phyloP scores from a whole-genome alignment of 495 filamentous ascomycete species.

The Pyronema domesticum region DNA sequence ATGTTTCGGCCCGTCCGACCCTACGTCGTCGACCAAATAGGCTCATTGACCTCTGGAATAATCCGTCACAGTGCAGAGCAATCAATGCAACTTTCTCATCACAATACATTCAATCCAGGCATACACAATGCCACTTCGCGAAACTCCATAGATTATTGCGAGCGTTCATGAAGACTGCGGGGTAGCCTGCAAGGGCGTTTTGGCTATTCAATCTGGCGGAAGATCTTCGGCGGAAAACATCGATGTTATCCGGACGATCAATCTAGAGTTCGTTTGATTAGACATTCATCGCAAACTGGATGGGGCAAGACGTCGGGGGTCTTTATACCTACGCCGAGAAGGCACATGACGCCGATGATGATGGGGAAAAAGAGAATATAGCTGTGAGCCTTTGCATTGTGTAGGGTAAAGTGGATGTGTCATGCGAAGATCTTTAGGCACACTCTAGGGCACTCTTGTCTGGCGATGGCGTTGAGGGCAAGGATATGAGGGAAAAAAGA shows the following conservation, averaged over 20 bases:
- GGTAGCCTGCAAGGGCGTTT: background rate
- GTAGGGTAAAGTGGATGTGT: too few species aligned
- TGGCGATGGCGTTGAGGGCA: too few species aligned
- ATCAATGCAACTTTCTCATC: too few species aligned
- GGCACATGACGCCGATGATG: background rate
- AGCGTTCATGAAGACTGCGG: background rate
- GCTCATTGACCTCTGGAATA: background rate
- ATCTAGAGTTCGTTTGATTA: background rate
- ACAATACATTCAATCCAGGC: too few species aligned
- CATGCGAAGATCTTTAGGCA: too few species aligned
- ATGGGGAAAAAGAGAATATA: background rate
- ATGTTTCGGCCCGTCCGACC: background rate
- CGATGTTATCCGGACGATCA: background rate
- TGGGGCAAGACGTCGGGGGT: too few species aligned
- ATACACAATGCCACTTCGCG: too few species aligned
- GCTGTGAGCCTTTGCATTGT: too few species aligned
- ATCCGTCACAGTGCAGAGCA: background rate
- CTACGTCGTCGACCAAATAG: background rate
- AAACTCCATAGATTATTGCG: too few species aligned
- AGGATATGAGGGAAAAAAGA: too few species aligned
- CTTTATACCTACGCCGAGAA: too few species aligned
- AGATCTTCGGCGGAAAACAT: background rate
- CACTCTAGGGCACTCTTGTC: too few species aligned
- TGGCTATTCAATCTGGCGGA: background rate
- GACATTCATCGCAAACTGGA: background rate